These are phyloP conservation scores for Atalantia buxifolia DNA, from an alignment of 345 rosid genomes.

Conservation along the genomic window DNA sequence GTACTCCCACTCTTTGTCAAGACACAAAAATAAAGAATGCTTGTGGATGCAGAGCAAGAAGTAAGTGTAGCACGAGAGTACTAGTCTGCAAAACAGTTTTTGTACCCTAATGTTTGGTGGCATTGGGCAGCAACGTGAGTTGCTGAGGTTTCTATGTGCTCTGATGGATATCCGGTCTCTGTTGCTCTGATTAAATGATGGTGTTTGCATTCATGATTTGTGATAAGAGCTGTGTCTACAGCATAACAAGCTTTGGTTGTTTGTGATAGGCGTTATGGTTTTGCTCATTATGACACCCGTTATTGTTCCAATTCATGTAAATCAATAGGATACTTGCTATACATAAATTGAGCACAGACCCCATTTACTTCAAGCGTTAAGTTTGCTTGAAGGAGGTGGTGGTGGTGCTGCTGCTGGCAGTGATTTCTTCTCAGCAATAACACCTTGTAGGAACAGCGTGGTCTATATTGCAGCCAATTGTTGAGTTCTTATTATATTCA, in stretches of 20 bases:
- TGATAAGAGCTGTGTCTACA: background rate
- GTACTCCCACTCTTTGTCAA: background rate
- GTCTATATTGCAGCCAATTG: too few relatives aligned
- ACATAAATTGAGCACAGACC: background rate
- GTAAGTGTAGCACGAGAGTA: slow-evolving; percentile 2
- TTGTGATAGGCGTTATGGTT: background rate
- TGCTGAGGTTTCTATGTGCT: background rate
- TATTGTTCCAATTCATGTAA: background rate
- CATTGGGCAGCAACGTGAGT: background rate
- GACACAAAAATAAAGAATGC: slow-evolving; percentile 1
- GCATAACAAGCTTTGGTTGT: background rate
- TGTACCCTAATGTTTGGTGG: background rate
- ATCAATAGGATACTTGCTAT: background rate
- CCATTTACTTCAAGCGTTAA: background rate
- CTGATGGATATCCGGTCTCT: background rate
- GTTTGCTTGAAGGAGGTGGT: background rate
- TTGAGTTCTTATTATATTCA: background rate
- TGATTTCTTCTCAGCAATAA: background rate
- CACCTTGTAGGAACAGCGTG: background rate
- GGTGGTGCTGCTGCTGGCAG: background rate
- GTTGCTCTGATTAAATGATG: background rate
- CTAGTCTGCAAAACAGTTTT: background rate
- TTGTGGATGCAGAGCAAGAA: slow-evolving; percentile 43
- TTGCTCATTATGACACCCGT: background rate
- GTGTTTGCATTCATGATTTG: background rate